Evolutionary conservation across 23 red algal species (phyloP).

Genomic region (Gracilaria gracilis): DNA sequence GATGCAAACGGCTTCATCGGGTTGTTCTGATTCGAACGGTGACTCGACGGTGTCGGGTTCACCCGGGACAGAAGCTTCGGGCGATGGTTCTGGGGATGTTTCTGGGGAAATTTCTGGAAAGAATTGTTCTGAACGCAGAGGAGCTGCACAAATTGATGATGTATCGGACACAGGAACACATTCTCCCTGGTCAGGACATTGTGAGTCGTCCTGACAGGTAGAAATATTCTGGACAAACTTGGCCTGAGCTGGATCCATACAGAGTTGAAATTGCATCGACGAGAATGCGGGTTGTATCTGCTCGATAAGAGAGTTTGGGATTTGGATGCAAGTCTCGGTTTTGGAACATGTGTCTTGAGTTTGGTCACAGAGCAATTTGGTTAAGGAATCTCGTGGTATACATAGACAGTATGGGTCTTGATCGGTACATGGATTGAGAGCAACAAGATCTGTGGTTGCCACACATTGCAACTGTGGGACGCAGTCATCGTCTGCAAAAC

Average conservation of each 20-base stretch:
- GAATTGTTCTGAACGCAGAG: background rate
- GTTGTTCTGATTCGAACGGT: background rate
- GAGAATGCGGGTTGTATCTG: background rate
- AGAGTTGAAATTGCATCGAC: background rate
- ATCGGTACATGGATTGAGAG: background rate
- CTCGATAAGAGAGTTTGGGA: slow-evolving; percentile 10
- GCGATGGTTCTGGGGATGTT: background rate
- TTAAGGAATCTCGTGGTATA: background rate
- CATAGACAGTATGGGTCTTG: background rate
- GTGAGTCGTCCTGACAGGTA: background rate
- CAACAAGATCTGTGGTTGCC: background rate
- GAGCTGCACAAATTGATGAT: background rate
- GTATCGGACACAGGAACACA: background rate
- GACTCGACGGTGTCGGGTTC: background rate
- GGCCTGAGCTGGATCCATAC: background rate
- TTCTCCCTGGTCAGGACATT: background rate
- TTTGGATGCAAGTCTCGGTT: background rate
- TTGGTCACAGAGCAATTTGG: background rate
- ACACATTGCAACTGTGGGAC: background rate
- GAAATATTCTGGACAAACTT: background rate
- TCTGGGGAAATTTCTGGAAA: background rate
- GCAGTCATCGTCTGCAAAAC: slow-evolving; percentile 2
- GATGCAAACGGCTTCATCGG: slow-evolving; percentile 18
- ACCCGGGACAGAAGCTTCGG: background rate
- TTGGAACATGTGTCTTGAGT: background rate